These are phyloP conservation scores for Geranium brycei DNA, from an alignment of 345 rosid genomes.

Conservation along the genomic window DNA sequence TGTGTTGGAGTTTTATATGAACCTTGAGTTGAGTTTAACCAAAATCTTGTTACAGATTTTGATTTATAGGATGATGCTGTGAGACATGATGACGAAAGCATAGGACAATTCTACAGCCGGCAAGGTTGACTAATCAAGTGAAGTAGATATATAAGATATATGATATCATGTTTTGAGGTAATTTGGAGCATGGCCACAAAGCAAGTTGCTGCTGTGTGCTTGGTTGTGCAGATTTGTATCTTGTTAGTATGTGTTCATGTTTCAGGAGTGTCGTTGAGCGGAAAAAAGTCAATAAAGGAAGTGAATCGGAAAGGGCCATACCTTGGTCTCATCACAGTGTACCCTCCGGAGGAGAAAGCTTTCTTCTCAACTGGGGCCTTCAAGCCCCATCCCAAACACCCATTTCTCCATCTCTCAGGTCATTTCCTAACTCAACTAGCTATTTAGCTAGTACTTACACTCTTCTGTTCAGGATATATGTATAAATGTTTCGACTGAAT, in stretches of 20 bases:
- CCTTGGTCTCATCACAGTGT: conserved; percentile 35
- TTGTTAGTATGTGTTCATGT: conserved; percentile 7
- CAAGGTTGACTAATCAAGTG: background rate
- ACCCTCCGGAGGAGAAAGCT: conserved; percentile 29
- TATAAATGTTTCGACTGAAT: too few relatives aligned
- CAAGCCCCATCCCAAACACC: conserved; percentile 17
- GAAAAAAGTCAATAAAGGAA: conserved; percentile 12
- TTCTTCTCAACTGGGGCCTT: conserved; percentile 23
- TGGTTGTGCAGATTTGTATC: background rate
- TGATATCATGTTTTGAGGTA: too few relatives aligned
- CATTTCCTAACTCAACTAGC: too few relatives aligned
- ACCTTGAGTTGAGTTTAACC: too few relatives aligned
- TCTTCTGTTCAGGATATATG: too few relatives aligned
- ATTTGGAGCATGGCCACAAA: conserved; percentile 7
- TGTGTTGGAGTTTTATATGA: too few relatives aligned
- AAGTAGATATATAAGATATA: too few relatives aligned
- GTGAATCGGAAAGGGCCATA: conserved; percentile 33
- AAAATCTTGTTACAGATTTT: too few relatives aligned
- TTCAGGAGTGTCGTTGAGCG: conserved; percentile 10
- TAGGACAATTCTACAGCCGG: too few relatives aligned
- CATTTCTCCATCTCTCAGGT: conserved; percentile 38
- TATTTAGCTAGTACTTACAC: too few relatives aligned
- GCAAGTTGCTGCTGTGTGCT: conserved; percentile 2
- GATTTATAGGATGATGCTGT: too few relatives aligned
- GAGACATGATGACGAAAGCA: too few relatives aligned